Percentiles rank a stretch among this genome's conserved stretches.
Conservation (phyloP, 306 rosid species). For the Styphnolobium japonicum region DNA sequence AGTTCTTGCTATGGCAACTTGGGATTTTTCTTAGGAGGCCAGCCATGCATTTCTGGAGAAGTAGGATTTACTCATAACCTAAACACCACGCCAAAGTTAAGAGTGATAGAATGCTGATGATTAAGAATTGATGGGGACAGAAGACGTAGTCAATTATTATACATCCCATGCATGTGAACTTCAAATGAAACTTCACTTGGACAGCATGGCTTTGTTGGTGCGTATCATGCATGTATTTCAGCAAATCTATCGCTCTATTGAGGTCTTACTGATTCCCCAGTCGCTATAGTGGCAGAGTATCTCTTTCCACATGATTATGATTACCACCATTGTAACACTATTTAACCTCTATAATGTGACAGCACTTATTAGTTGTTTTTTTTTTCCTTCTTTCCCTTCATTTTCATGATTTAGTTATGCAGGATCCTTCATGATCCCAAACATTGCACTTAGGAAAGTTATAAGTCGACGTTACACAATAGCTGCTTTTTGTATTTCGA, state of each 20-base stretch:
- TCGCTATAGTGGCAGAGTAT: slow-evolving; percentile 25
- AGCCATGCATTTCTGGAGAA: background rate
- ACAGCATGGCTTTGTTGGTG: background rate
- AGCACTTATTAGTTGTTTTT: background rate
- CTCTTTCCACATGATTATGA: slow-evolving; percentile 28
- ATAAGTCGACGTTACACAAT: background rate
- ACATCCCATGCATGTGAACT: background rate
- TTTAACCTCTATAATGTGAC: background rate
- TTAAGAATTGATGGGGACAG: background rate
- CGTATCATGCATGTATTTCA: background rate
- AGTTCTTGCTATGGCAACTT: too few relatives aligned
- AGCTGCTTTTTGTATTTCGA: background rate
- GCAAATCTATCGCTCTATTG: background rate
- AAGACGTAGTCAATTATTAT: background rate
- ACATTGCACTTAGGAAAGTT: background rate
- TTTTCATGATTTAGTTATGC: background rate
- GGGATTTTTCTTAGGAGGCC: background rate
- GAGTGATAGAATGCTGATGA: background rate
- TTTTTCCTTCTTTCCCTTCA: background rate
- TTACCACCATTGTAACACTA: background rate
- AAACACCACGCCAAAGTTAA: background rate
- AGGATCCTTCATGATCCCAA: slow-evolving; percentile 10
- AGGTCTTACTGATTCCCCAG: slow-evolving; percentile 3
- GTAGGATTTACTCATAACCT: background rate
- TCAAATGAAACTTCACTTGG: background rate